A percentile compares a stretch with the other conserved stretches of the same genome.
phyloP scores from a whole-genome alignment of 306 rosid species.

The Cucurbita moschata region DNA sequence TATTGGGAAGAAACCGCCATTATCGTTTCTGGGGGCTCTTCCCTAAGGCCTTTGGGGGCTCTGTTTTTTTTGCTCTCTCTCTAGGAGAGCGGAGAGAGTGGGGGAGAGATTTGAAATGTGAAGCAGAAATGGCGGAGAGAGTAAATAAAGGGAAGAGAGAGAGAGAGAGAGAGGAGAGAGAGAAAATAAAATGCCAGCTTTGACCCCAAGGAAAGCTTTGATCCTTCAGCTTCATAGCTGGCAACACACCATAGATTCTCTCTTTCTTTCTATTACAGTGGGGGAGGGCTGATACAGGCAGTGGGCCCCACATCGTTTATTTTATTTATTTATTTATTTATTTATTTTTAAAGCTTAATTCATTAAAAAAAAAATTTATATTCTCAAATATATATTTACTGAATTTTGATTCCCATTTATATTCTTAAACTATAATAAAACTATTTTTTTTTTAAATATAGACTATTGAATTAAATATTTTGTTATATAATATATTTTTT shows the following conservation, averaged over 20 bases:
- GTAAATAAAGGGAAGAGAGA: constrained; percentile 4
- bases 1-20: constrained; percentile 52
- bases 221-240: constrained; percentile 83
- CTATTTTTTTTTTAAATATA: too few relatives aligned
- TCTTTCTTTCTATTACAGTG: neutral
- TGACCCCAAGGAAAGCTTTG: constrained; percentile 57
- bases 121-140: constrained; percentile 5
- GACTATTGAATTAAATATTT: too few relatives aligned
- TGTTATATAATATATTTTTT: too few relatives aligned
- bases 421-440: too few relatives aligned
- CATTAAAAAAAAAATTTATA: too few relatives aligned
- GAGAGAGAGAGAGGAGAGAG: constrained; percentile 7
- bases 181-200: constrained; percentile 41
- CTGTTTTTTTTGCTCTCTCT: neutral
- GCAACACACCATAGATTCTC: constrained; percentile 44
- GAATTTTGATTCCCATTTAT: too few relatives aligned
- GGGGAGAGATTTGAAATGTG: constrained; percentile 23
- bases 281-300: neutral
- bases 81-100: constrained; percentile 8
- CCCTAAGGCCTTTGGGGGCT: neutral
- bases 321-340: too few relatives aligned
- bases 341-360: too few relatives aligned
- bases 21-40: neutral
- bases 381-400: too few relatives aligned
- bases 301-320: too few relatives aligned